A percentile compares a stretch with the other conserved stretches of the same genome.
Evolutionary conservation across 805 yeast species (phyloP).

Genomic region (Metschnikowia anglica): DNA sequence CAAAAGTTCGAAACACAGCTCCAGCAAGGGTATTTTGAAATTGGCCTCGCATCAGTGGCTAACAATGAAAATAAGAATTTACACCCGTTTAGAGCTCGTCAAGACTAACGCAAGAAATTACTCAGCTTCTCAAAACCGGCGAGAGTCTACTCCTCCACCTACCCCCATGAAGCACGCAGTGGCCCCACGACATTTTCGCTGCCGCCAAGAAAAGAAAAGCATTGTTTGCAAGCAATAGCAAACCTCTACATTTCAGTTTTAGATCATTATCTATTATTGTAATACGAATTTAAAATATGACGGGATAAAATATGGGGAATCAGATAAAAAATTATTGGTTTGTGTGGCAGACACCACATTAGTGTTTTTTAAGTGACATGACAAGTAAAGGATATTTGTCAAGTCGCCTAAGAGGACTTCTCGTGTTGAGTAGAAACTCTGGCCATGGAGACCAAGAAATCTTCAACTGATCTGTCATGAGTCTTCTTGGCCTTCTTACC

Average conservation of each 20-base stretch:
- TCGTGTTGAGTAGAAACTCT: conserved; percentile 90
- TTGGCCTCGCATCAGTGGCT: too few relatives aligned
- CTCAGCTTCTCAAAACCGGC: too few relatives aligned
- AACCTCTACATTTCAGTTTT: not conserved
- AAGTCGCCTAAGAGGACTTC: conserved; percentile 56
- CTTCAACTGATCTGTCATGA: conserved; percentile 73
- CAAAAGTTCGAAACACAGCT: too few relatives aligned
- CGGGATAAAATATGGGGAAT: conserved; percentile 27
- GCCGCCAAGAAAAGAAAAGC: not conserved
- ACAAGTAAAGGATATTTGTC: not conserved
- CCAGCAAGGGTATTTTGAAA: too few relatives aligned
- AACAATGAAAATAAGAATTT: too few relatives aligned
- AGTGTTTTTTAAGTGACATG: conserved; percentile 7
- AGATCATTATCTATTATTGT: conserved; percentile 27
- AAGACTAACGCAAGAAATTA: too few relatives aligned
- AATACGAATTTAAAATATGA: conserved; percentile 29
- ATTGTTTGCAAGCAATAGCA: not conserved
- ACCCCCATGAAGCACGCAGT: not conserved
- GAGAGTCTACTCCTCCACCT: too few relatives aligned
- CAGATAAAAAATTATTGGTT: conserved; percentile 17
- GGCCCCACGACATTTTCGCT: not conserved
- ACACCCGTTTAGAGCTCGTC: too few relatives aligned
- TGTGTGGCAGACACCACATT: conserved; percentile 8
- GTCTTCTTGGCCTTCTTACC: conserved; percentile 67
- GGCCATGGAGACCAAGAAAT: conserved; percentile 82